A percentile compares a stretch with the other conserved stretches of the same genome.
Evolutionary conservation across 2,329 filamentous ascomycete species (phyloP).

Genomic region (Microsporum canis): DNA sequence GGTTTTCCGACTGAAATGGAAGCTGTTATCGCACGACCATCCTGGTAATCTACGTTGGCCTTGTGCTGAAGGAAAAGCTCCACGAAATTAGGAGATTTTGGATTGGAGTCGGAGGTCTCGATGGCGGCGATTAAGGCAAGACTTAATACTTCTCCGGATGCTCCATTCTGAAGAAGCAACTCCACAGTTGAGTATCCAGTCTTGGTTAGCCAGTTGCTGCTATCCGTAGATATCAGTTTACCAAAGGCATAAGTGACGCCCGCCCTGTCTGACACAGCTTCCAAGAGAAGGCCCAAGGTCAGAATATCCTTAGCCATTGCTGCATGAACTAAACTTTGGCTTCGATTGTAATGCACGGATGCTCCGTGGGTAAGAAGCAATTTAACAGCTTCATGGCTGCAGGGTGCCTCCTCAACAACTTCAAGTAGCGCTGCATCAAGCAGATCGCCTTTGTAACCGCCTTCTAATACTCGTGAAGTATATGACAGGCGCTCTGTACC

Average conservation of each 20-base stretch:
- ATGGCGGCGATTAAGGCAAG: slow-evolving; percentile 39
- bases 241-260: slow-evolving; percentile 14
- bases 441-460: slow-evolving; percentile 10
- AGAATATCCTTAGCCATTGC: slow-evolving; percentile 12
- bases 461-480: slow-evolving; percentile 17
- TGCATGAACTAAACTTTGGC: slow-evolving; percentile 38
- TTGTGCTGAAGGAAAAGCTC: slow-evolving; percentile 28
- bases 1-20: slow-evolving; percentile 46
- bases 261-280: slow-evolving; percentile 5
- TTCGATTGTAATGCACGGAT: slow-evolving; percentile 44
- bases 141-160: slow-evolving; percentile 31
- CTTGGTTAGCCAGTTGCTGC: slow-evolving; percentile 38
- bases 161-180: slow-evolving; percentile 35
- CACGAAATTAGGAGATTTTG: slow-evolving; percentile 34
- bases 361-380: slow-evolving; percentile 45
- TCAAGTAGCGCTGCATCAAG: slow-evolving; percentile 14
- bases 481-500: slow-evolving; percentile 9
- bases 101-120: slow-evolving; percentile 31
- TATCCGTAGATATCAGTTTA: slow-evolving; percentile 8
- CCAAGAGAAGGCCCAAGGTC: slow-evolving; percentile 12
- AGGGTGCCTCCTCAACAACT: slow-evolving; percentile 13
- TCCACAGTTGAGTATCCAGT: slow-evolving; percentile 39
- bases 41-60: slow-evolving; percentile 41
- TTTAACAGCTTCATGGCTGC: slow-evolving; percentile 29
- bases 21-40: slow-evolving; percentile 40